Evolutionary conservation across 441 rosid species (phyloP).

Genomic region (Adansonia grandidieri): DNA sequence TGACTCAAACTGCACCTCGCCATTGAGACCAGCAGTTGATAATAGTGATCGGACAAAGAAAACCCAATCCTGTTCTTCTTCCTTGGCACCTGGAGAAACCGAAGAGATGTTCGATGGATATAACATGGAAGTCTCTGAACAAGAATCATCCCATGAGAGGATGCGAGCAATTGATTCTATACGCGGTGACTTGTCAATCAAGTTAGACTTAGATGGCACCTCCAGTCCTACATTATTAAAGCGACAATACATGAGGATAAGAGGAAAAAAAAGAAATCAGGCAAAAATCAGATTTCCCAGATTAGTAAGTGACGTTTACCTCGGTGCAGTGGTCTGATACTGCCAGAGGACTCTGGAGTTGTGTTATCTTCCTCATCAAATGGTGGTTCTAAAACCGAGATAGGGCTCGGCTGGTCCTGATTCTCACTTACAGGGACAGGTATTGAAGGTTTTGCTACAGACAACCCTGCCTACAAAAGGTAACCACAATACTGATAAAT

Average conservation of each 20-base stretch:
- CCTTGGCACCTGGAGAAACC: conserved; percentile 34
- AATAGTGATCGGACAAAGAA: conserved; percentile 53
- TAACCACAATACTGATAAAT: neutral
- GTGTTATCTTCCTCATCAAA: conserved; percentile 70
- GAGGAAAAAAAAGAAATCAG: neutral
- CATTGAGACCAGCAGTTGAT: conserved; percentile 59
- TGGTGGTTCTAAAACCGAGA: conserved; percentile 79
- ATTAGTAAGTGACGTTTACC: conserved; percentile 44
- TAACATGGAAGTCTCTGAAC: conserved; percentile 48
- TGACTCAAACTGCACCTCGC: conserved; percentile 39
- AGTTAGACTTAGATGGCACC: conserved; percentile 51
- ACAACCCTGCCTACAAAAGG: conserved; percentile 54
- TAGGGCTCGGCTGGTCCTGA: conserved; percentile 93
- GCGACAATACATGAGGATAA: neutral
- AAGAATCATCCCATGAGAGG: conserved; percentile 71
- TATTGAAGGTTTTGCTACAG: conserved; percentile 51
- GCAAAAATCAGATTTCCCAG: neutral
- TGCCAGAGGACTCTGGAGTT: conserved; percentile 49
- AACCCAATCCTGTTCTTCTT: conserved; percentile 66
- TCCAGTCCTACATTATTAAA: conserved; percentile 46
- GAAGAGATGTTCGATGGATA: conserved; percentile 44
- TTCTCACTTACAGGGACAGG: conserved; percentile 53
- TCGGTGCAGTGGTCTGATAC: conserved; percentile 39
- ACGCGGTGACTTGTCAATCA: conserved; percentile 52
- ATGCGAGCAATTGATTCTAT: conserved; percentile 79